Conservation (phyloP, 2,329 filamentous ascomycete species). For the Aplosporella prunicola region DNA sequence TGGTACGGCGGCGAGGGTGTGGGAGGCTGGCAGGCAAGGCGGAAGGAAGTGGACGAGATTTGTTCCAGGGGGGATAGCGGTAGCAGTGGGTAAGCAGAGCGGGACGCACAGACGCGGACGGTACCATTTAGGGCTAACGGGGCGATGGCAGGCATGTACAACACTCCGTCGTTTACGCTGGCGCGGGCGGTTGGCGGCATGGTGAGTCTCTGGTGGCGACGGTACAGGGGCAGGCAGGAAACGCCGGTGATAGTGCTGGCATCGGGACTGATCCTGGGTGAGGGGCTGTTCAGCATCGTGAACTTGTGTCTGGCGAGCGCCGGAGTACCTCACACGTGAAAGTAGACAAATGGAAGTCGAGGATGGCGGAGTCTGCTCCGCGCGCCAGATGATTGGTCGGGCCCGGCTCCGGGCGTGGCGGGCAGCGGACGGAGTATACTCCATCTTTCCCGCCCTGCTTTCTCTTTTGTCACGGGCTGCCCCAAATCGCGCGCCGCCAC, state of each 20-base stretch:
- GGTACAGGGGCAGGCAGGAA: slow-evolving; percentile 44
- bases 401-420: too few species aligned
- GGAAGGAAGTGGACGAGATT: slow-evolving; percentile 54
- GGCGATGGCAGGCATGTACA: slow-evolving; percentile 90
- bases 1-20: slow-evolving; percentile 58
- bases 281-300: slow-evolving; percentile 84
- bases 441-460: too few species aligned
- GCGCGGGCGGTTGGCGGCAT: slow-evolving; percentile 75
- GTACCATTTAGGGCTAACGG: too few species aligned
- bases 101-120: too few species aligned
- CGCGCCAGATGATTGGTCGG: too few species aligned
- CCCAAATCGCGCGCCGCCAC: too few species aligned
- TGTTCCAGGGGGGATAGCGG: slow-evolving; percentile 87
- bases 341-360: not conserved
- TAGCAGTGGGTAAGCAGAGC: slow-evolving; percentile 78
- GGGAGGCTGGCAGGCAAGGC: slow-evolving; percentile 24
- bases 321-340: slow-evolving; percentile 60
- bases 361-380: too few species aligned
- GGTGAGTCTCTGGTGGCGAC: slow-evolving; percentile 68
- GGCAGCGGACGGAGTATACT: too few species aligned
- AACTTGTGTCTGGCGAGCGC: slow-evolving; percentile 76
- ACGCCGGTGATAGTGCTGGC: slow-evolving; percentile 85
- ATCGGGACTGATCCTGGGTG: slow-evolving; percentile 80
- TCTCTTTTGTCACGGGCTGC: too few species aligned
- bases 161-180: slow-evolving; percentile 89